Percentiles rank a stretch among this genome's conserved stretches.
Evolutionary conservation across 1,284 basidiomycete genomes (phyloP).

Genomic region (Pseudozyma flocculosa): DNA sequence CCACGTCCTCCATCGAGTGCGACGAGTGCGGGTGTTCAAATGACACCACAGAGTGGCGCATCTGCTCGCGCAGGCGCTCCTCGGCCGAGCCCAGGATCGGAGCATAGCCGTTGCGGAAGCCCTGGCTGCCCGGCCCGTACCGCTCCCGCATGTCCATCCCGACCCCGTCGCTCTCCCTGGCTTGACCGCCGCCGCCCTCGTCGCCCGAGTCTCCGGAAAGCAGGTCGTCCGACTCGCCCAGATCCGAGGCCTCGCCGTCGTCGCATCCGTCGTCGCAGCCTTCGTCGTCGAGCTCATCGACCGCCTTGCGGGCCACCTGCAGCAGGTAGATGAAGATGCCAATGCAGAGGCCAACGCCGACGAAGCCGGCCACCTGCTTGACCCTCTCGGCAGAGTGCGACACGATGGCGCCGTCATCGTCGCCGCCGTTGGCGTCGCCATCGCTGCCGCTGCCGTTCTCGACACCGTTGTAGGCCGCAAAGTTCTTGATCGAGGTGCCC

Average conservation of each 20-base stretch:
- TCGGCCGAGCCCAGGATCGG: constrained; percentile 30
- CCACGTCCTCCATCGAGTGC: constrained; percentile 18
- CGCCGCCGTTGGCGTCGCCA: constrained; percentile 19
- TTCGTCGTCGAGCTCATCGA: constrained; percentile 68
- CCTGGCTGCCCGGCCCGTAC: constrained; percentile 24
- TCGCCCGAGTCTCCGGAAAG: constrained; percentile 17
- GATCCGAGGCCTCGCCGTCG: too few species aligned
- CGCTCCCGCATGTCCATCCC: constrained; percentile 37
- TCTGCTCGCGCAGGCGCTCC: constrained; percentile 28
- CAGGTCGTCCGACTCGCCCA: constrained; percentile 18
- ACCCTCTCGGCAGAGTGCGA: constrained; percentile 62
- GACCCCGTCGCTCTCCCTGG: constrained; percentile 1
- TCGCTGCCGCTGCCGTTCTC: constrained; percentile 25
- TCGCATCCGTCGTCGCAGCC: constrained; percentile 10
- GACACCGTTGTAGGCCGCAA: constrained; percentile 67
- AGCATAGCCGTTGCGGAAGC: constrained; percentile 36
- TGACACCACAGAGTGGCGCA: constrained; percentile 25
- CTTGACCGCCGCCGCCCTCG: constrained; percentile 8
- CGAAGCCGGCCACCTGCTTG: constrained; percentile 68
- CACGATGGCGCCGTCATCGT: constrained; percentile 36
- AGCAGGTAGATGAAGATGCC: constrained; percentile 77
- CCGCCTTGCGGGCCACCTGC: constrained; percentile 74
- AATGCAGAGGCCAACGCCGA: constrained; percentile 72
- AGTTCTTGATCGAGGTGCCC: constrained; percentile 78
- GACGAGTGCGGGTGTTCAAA: constrained; percentile 9